A percentile compares a stretch with the other conserved stretches of the same genome.
Evolutionary conservation across 2,329 filamentous ascomycete species (phyloP).

Genomic region (Botrytis squamosa): DNA sequence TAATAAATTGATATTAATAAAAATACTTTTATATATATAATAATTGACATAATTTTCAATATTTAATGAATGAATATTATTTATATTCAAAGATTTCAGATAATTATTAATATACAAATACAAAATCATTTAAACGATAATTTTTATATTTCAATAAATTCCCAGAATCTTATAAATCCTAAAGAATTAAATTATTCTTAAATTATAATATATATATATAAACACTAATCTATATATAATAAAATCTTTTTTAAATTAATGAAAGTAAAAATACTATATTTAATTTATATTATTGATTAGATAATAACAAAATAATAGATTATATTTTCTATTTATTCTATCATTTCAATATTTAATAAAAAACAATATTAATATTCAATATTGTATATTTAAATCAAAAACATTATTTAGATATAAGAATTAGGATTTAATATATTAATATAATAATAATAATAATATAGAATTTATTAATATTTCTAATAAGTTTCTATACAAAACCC

Average conservation of each 20-base stretch:
- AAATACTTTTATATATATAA: too few relatives aligned
- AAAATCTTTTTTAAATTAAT: background rate
- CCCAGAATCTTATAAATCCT: too few relatives aligned
- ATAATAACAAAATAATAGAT: background rate
- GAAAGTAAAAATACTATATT: background rate
- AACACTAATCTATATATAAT: too few relatives aligned
- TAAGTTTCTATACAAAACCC: background rate
- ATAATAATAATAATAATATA: background rate
- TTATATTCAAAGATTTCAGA: background rate
- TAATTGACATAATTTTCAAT: too few relatives aligned
- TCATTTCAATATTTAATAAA: background rate
- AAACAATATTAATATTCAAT: background rate
- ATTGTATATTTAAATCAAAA: background rate
- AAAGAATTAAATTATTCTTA: too few relatives aligned
- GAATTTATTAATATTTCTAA: background rate
- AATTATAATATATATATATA: too few relatives aligned
- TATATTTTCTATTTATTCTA: background rate
- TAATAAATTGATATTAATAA: too few relatives aligned
- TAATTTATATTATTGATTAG: background rate
- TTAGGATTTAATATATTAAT: background rate
- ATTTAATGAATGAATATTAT: too few relatives aligned
- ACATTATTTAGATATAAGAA: background rate
- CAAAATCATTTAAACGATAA: background rate
- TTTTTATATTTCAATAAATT: too few relatives aligned
- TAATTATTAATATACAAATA: background rate